Conservation (phyloP, 163 green algal species). For the Scenedesmus sp. region DNA sequence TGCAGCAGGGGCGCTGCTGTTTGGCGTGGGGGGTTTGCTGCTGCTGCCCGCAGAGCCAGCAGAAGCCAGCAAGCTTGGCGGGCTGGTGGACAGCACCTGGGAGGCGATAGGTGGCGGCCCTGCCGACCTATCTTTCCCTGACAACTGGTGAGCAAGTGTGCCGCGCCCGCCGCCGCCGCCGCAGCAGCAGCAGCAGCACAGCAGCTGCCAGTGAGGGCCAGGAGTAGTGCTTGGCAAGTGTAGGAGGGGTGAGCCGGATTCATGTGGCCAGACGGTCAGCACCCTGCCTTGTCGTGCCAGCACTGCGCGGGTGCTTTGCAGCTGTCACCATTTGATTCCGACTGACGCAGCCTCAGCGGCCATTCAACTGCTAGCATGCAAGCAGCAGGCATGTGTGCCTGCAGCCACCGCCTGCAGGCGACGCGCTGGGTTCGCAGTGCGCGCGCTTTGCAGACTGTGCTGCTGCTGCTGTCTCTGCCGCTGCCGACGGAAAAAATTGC, state of each 20-base stretch:
- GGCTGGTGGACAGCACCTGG: conserved; percentile 35
- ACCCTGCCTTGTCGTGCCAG: no score
- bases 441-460: conserved; percentile 66
- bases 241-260: no score
- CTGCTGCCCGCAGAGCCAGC: not conserved
- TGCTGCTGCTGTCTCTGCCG: not conserved
- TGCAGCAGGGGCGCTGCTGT: not conserved
- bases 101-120: conserved; percentile 75
- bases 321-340: no score
- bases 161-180: not conserved
- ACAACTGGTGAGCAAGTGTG: conserved; percentile 41
- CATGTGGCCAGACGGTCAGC: no score
- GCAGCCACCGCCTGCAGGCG: not conserved
- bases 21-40: not conserved
- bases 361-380: no score
- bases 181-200: not conserved
- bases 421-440: conserved; percentile 70
- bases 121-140: conserved; percentile 80
- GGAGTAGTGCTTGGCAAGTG: no score
- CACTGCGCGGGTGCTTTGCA: no score
- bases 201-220: no score
- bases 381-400: conserved; percentile 55
- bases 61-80: conserved; percentile 27
- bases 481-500: no score
- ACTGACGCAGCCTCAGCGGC: no score